These are phyloP conservation scores for Arthrobotrys sphaeroides DNA, from an alignment of 2,329 filamentous ascomycete species.

Conservation along the genomic window DNA sequence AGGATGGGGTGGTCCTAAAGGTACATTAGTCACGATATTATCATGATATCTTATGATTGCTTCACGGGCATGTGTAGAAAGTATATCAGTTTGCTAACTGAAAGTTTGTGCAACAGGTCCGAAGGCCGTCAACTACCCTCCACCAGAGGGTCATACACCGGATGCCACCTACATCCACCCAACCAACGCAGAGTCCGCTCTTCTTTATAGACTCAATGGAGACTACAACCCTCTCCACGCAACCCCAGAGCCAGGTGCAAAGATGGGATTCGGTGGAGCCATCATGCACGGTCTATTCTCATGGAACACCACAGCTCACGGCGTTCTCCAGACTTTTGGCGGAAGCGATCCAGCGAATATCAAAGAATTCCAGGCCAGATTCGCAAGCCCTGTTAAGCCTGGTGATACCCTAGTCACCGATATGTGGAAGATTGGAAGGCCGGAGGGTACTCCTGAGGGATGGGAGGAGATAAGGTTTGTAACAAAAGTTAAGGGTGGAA, in stretches of 20 bases:
- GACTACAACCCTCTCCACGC: constrained; percentile 96
- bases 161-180: constrained; percentile 76
- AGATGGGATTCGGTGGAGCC: constrained; percentile 89
- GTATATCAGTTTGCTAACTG: neutral
- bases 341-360: constrained; percentile 81
- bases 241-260: constrained; percentile 80
- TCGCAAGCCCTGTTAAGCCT: constrained; percentile 83
- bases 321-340: constrained; percentile 76
- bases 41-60: no score
- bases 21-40: constrained; percentile 64
- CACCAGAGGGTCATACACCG: constrained; percentile 75
- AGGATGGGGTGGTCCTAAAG: constrained; percentile 90
- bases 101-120: constrained; percentile 64
- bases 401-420: constrained; percentile 83
- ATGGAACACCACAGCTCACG: constrained; percentile 82
- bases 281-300: constrained; percentile 91
- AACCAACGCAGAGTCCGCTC: constrained; percentile 73
- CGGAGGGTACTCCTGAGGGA: constrained; percentile 66
- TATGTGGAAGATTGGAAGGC: constrained; percentile 79
- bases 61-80: neutral
- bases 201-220: constrained; percentile 85
- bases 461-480: constrained; percentile 87
- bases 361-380: constrained; percentile 87
- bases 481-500: constrained; percentile 76
- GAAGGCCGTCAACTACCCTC: constrained; percentile 78